These are phyloP conservation scores for Trichophyton verrucosum DNA, from an alignment of 2,329 filamentous ascomycete genomes.

Conservation along the genomic window DNA sequence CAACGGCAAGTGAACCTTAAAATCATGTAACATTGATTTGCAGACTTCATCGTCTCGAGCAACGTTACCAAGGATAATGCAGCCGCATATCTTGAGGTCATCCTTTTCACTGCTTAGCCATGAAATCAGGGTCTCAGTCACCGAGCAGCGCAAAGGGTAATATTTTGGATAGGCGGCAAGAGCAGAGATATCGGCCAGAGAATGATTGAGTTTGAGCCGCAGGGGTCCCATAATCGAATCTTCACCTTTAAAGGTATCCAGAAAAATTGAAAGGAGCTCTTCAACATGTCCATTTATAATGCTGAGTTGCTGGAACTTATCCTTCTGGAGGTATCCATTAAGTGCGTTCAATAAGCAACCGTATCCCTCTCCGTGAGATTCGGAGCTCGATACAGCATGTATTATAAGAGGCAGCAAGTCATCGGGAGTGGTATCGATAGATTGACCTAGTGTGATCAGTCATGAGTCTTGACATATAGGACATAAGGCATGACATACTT, in stretches of 20 bases:
- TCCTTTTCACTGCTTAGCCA: conserved; percentile 31
- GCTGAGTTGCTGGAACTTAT: conserved; percentile 29
- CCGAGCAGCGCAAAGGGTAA: conserved; percentile 28
- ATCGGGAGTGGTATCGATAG: conserved; percentile 24
- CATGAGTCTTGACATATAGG: background rate
- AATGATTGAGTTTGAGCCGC: conserved; percentile 29
- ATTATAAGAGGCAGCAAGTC: conserved; percentile 26
- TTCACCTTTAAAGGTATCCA: conserved; percentile 20
- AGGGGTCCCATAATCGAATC: conserved; percentile 27
- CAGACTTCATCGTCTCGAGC: conserved; percentile 35
- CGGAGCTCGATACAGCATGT: conserved; percentile 21
- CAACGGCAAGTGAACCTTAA: conserved; percentile 30
- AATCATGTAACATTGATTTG: conserved; percentile 27
- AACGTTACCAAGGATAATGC: conserved; percentile 37
- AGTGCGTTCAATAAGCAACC: conserved; percentile 24
- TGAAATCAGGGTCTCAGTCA: conserved; percentile 26
- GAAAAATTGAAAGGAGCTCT: conserved; percentile 23
- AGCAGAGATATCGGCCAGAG: conserved; percentile 31
- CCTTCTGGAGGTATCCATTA: conserved; percentile 25
- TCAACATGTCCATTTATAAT: conserved; percentile 24
- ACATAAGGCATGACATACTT: conserved; percentile 18
- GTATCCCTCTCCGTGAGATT: conserved; percentile 21
- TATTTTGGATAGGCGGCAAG: conserved; percentile 24
- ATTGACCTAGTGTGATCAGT: conserved; percentile 19
- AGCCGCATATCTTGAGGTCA: conserved; percentile 36